Evolutionary conservation across 2,329 filamentous ascomycete genomes (phyloP), one percentile per base, ranked within the genome.

Genomic region (Diaporthe amygdali): DNA sequence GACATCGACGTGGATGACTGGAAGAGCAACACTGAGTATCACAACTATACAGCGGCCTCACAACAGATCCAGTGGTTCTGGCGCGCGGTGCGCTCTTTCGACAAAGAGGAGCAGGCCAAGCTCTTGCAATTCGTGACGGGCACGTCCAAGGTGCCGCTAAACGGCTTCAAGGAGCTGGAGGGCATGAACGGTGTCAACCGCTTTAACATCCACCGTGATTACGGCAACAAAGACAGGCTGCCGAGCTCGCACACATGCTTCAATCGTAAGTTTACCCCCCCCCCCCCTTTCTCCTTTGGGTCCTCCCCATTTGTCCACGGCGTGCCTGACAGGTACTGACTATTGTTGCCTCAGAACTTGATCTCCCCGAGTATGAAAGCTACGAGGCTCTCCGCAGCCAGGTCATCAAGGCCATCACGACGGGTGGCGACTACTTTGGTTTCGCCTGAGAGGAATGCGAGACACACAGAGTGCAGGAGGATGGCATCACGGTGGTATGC

Each of bases 61-160:
- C 94, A 94, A 54, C 97, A 99, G 81, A 97, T 99, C 72, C 95
- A 98, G 81, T 99, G 96, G 96, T 99, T 99, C 90, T 99, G 96
- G 96, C 93, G 97, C 78, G 96, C 96, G 32, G 91, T 99, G 52
- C 92, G 96, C 77, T 97, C 95, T 5, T 99, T 98, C 79, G 97
- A 98, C 85, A 98, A 98, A 84, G 97, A 99, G 84, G 97, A 99
- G 84, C 94, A 94, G 72, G 96, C 96, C 77, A 99, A 99, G 83
- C 86, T 99, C 74, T 88, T 99, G 54, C 96, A 99, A 79, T 99
- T 99, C 81, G 96, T 99, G 75, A 99, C 97, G 1, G 96, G 96
- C 80, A 99, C 97, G 22, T 97, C 94, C 81, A 99, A 99, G 84
- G 97, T 99, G 56, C 96, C 96, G 47, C 90, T 99, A 63, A 99